These are phyloP conservation scores for Thelonectria olida DNA, from an alignment of 2,329 filamentous ascomycete species.

Conservation along the genomic window DNA sequence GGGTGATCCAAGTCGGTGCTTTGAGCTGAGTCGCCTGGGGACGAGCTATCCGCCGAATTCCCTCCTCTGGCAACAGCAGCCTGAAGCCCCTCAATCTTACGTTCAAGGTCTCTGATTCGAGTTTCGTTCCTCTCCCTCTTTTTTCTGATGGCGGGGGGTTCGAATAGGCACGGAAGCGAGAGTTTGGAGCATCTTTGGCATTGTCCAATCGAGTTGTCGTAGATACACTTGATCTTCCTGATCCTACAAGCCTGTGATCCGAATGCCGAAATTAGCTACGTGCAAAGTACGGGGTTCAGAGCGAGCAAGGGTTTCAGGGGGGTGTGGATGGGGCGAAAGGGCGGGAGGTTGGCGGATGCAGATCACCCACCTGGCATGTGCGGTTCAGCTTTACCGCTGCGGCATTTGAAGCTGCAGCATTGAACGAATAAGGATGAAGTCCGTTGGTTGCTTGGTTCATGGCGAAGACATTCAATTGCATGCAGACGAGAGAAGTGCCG, in stretches of 20 bases:
- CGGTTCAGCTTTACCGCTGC: not conserved
- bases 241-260: not conserved
- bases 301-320: not conserved
- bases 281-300: not conserved
- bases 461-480: not conserved
- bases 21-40: not conserved
- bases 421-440: not conserved
- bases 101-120: conserved; percentile 21
- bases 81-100: conserved; percentile 6
- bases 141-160: conserved; percentile 18
- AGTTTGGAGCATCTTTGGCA: conserved; percentile 22
- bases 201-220: not conserved
- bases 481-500: not conserved
- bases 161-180: conserved; percentile 17
- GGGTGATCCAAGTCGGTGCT: not conserved
- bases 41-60: conserved; percentile 10
- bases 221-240: conserved; percentile 3
- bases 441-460: not conserved
- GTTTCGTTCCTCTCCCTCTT: conserved; percentile 23
- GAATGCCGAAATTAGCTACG: not conserved
- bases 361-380: not conserved
- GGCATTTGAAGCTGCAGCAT: not conserved
- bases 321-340: not conserved
- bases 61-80: not conserved
- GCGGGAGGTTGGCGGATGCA: not conserved